Evolutionary conservation across 345 rosid genomes (phyloP).

Genomic region (Citrus hindsii): DNA sequence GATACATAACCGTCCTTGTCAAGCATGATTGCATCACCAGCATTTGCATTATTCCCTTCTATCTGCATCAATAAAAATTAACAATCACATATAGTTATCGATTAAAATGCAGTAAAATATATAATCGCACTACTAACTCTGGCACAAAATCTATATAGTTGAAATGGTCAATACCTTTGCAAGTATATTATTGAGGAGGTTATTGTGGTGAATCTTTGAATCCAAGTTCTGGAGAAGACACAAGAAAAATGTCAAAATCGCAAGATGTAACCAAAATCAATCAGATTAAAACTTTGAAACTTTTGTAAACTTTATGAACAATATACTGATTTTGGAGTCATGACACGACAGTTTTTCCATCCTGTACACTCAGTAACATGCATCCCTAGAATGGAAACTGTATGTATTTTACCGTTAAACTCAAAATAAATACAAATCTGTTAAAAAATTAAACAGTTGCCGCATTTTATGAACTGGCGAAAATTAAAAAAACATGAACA

Average conservation of each 20-base stretch:
- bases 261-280: not conserved
- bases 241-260: conserved; percentile 4
- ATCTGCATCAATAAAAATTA: conserved; percentile 39
- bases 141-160: not conserved
- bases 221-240: conserved; percentile 64
- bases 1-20: conserved; percentile 91
- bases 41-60: conserved; percentile 77
- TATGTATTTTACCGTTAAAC: not conserved
- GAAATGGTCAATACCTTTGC: conserved; percentile 62
- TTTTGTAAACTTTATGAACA: not conserved
- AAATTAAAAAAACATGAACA: not conserved
- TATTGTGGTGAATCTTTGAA: conserved; percentile 94
- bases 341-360: not conserved
- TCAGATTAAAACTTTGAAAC: not conserved
- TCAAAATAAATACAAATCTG: not conserved
- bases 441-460: not conserved
- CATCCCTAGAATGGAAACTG: not conserved
- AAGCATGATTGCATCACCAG: conserved; percentile 85
- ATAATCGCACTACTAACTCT: not conserved
- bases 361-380: not conserved
- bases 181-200: conserved; percentile 86
- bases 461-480: not conserved
- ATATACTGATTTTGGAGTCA: not conserved
- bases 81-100: not conserved
- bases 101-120: not conserved